Evolutionary conservation across 345 rosid species (phyloP).

Genomic region (Rhizophora apiculata): DNA sequence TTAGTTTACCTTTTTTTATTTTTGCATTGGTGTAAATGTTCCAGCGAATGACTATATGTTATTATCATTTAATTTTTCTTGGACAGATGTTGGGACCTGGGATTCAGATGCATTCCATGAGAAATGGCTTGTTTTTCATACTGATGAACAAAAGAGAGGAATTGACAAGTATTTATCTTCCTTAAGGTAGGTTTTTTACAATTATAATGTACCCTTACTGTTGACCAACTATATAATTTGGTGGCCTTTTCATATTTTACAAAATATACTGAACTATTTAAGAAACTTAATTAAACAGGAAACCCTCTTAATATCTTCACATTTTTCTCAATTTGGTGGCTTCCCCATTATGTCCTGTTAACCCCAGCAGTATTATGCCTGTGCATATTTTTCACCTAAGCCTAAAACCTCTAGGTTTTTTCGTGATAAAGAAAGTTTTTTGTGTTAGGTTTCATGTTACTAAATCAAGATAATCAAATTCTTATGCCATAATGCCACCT

Average conservation of each 20-base stretch:
- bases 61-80: not conserved
- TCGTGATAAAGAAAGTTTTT: too few relatives aligned
- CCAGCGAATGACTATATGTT: not conserved
- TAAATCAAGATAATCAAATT: too few relatives aligned
- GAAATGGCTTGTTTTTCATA: conserved; percentile 57
- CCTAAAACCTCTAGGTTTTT: too few relatives aligned
- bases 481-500: too few relatives aligned
- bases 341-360: too few relatives aligned
- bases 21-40: conserved; percentile 1
- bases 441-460: too few relatives aligned
- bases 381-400: too few relatives aligned
- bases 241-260: not conserved
- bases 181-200: conserved; percentile 32
- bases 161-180: conserved; percentile 56
- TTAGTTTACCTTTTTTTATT: conserved; percentile 18
- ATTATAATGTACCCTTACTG: not conserved
- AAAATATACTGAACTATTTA: too few relatives aligned
- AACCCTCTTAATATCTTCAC: too few relatives aligned
- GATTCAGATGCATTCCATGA: conserved; percentile 38
- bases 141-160: conserved; percentile 56
- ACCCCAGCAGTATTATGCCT: too few relatives aligned
- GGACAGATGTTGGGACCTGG: conserved; percentile 45
- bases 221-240: not conserved
- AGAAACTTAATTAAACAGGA: too few relatives aligned
- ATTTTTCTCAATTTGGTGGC: too few relatives aligned